phyloP scores from a whole-genome alignment of 2,329 filamentous ascomycete species.

The Alternaria rosae region DNA sequence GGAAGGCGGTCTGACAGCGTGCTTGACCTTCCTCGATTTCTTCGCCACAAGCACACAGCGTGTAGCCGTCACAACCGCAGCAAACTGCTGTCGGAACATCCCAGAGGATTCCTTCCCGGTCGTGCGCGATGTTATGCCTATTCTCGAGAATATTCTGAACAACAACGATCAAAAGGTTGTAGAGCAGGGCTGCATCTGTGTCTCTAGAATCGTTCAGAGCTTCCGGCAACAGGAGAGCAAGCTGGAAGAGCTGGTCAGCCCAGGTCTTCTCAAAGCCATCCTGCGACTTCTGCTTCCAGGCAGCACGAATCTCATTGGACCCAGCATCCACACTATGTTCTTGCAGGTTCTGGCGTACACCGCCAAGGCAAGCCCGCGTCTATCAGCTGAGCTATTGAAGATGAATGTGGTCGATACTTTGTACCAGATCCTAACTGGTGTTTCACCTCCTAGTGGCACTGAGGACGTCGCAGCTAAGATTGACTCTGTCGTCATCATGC shows the following conservation, averaged over 20 bases:
- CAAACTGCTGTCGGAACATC: constrained; percentile 97
- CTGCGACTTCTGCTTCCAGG: constrained; percentile 88
- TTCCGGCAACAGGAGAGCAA: constrained; percentile 89
- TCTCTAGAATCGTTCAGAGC: constrained; percentile 95
- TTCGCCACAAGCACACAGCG: constrained; percentile 97
- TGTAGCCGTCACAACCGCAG: constrained; percentile 94
- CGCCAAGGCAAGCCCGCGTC: constrained; percentile 82
- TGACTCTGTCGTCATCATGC: constrained; percentile 98
- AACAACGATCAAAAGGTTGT: constrained; percentile 97
- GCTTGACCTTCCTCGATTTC: constrained; percentile 94
- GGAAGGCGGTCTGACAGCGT: constrained; percentile 94
- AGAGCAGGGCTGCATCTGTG: constrained; percentile 93
- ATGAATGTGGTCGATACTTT: constrained; percentile 97
- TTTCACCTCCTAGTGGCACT: constrained; percentile 83
- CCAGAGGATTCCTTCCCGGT: constrained; percentile 91
- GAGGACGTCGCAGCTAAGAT: constrained; percentile 84
- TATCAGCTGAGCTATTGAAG: constrained; percentile 91
- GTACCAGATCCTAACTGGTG: constrained; percentile 95
- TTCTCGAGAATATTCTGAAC: constrained; percentile 83
- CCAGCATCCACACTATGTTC: constrained; percentile 96
- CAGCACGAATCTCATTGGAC: constrained; percentile 92
- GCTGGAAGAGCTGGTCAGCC: constrained; percentile 89
- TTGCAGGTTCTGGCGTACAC: constrained; percentile 89
- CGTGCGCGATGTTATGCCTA: constrained; percentile 95
- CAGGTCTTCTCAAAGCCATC: constrained; percentile 83